Evolutionary conservation across 2,329 filamentous ascomycete genomes (phyloP), one percentile per base, ranked within the genome.

Genomic region (Stachybotrys elegans): DNA sequence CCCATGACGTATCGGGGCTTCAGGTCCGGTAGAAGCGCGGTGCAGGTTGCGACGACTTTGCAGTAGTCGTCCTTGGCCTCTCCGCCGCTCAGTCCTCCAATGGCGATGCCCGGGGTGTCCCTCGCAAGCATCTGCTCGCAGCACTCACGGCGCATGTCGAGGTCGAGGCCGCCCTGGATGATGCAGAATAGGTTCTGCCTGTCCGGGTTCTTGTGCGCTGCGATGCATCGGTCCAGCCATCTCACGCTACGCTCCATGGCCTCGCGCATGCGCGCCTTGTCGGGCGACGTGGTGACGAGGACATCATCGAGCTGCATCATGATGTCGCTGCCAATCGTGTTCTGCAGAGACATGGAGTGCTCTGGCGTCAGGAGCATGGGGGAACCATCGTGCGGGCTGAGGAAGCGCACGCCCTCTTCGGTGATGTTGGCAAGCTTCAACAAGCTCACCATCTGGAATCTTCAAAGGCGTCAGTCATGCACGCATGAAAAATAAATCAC

Each of bases 1-100:
- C 93, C 93, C 94, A 98, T 98, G 45, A 98, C 92, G 68, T 98
- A 98, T 62, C 93, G 79, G n/a, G 93, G 93, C 67, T 98, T 98
- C 49, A 87, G 73, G 46, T 92, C 85, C 0, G 94, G 94, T 16
- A 98, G 74, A 46, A 95, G 66, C 23, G 74, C 78, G 2, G 93
- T 97, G 63, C 93, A 97, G 2, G 88, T 83, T 47, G 83, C 78
- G 21, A 97, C 91, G 19, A 96, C 93, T 58, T 82, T 81, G 68
- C 93, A 98, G 61, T 92, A 98, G 57, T 93, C 87, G 21, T 80
- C 78, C 66, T 98, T 98, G 14, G 88, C 93, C 69, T 98, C 94
- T 42, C 94, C 93, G 44, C 93, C 94, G 51, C 88, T 95, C 17
- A 98, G 72, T 0, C 93, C 93, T 22, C 94, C 93, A 56, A 98